A percentile compares a stretch with the other conserved stretches of the same genome.
These are phyloP conservation scores for Aureobasidium lini DNA, from an alignment of 2,329 filamentous ascomycete genomes.

Conservation along the genomic window DNA sequence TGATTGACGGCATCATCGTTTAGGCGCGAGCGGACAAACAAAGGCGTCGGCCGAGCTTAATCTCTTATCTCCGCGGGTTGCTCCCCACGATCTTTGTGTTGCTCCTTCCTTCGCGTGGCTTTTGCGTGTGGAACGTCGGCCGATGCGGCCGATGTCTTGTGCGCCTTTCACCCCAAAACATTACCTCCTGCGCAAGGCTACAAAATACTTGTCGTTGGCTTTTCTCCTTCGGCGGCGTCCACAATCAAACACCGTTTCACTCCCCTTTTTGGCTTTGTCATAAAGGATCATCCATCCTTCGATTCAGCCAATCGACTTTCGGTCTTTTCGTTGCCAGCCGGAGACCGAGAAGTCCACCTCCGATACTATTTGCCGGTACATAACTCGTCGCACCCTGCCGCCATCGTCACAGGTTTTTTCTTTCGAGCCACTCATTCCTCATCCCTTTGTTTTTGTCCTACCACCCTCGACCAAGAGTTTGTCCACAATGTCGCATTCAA, in stretches of 20 bases:
- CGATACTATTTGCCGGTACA: neutral
- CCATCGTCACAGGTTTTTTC: neutral
- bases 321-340: neutral
- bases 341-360: neutral
- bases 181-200: neutral
- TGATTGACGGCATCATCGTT: neutral
- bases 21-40: neutral
- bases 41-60: neutral
- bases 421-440: neutral
- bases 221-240: neutral
- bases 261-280: neutral
- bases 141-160: neutral
- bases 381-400: neutral
- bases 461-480: neutral
- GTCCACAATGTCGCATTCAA: neutral
- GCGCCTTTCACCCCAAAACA: neutral
- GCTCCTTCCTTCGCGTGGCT: neutral
- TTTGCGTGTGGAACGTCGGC: slow-evolving; percentile 3
- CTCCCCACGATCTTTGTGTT: neutral
- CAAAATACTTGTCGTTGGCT: neutral
- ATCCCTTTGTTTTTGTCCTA: neutral
- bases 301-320: neutral
- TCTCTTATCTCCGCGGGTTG: neutral
- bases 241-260: neutral
- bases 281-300: neutral